Evolutionary conservation across 306 rosid genomes (phyloP).

Genomic region (Begonia masoniana): DNA sequence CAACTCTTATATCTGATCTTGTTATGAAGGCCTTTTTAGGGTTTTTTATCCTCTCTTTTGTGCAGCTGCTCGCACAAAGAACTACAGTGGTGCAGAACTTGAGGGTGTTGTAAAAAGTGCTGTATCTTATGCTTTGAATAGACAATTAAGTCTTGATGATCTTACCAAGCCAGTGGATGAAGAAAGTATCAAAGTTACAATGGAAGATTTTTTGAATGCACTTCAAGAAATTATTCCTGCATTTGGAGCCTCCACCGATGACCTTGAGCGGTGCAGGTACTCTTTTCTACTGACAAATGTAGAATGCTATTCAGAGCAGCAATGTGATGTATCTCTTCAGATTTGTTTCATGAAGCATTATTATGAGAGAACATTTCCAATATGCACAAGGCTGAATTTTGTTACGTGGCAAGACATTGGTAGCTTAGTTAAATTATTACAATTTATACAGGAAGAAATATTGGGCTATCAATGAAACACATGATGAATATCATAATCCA

Average conservation of each 20-base stretch:
- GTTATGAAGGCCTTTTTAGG: not conserved
- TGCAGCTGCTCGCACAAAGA: slow-evolving; percentile 95
- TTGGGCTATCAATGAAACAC: too few relatives aligned
- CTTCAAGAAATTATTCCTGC: slow-evolving; percentile 73
- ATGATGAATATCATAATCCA: too few relatives aligned
- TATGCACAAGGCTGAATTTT: too few relatives aligned
- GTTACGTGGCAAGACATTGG: too few relatives aligned
- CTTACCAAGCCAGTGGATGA: slow-evolving; percentile 95
- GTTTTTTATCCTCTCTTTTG: not conserved
- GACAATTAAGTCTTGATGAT: slow-evolving; percentile 84
- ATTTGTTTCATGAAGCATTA: too few relatives aligned
- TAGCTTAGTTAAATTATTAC: too few relatives aligned
- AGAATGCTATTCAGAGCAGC: too few relatives aligned
- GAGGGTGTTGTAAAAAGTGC: slow-evolving; percentile 99
- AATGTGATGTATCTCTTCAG: too few relatives aligned
- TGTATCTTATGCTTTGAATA: slow-evolving; percentile 88
- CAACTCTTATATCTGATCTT: not conserved
- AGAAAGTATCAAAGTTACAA: slow-evolving; percentile 84
- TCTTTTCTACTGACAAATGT: not conserved
- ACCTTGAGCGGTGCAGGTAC: slow-evolving; percentile 94
- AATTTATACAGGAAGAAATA: too few relatives aligned
- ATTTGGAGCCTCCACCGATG: slow-evolving; percentile 96
- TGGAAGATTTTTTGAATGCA: slow-evolving; percentile 90
- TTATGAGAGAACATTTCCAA: too few relatives aligned
- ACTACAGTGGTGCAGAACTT: slow-evolving; percentile 98